Base-by-base conservation (phyloP, 176 grass and related monocot genomes). In the Dendrocalamus sinicus region DNA sequence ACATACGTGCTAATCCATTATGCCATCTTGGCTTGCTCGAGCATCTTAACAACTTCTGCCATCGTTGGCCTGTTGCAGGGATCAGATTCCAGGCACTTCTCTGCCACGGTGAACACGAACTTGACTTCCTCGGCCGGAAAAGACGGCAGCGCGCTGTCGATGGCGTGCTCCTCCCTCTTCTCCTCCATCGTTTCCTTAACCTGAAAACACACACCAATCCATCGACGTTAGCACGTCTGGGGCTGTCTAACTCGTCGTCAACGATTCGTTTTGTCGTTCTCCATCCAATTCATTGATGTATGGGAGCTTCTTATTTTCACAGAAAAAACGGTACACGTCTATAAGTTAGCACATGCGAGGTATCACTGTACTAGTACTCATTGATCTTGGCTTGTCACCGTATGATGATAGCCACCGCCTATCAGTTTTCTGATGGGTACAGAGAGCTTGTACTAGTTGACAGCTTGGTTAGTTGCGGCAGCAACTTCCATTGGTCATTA, bases 81-180 rank as follows among this genome's bases (percentile, higher is more conserved):
- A 75, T 98, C 91, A 43, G 73, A 75, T 63, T 94, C 90, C 20
- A 92, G 88, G 86, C 96, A 98, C 83, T 77, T 92, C 76, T 95
- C 86, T 4, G 90, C 93, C 23, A 95, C 70, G 9, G n/a, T 1
- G 72, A 95, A 94, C 4, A 92, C 64, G 59, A 90, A 72, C 81
- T 73, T 94, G 51, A 92, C 69, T 40, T 95, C 77, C 44, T 91
- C 82, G 32, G 77, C 77, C 2, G 83, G 73, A 50, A 81, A 87
- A 39, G 72, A 80, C 61, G 58, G 4, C 48, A 98, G 13, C 23
- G 91, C 73, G 67, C 67, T 32, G 84, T 94, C 96, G 17, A 95
- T 43, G 26, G 91, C 91, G 87, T 95, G 87, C 50, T 93, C 85
- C 83, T 95, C 87, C 57, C 91, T 81, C 40, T 85, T 90, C 22